These are phyloP conservation scores for Diaporthe capsici DNA, from an alignment of 2,329 filamentous ascomycete species.

Conservation along the genomic window DNA sequence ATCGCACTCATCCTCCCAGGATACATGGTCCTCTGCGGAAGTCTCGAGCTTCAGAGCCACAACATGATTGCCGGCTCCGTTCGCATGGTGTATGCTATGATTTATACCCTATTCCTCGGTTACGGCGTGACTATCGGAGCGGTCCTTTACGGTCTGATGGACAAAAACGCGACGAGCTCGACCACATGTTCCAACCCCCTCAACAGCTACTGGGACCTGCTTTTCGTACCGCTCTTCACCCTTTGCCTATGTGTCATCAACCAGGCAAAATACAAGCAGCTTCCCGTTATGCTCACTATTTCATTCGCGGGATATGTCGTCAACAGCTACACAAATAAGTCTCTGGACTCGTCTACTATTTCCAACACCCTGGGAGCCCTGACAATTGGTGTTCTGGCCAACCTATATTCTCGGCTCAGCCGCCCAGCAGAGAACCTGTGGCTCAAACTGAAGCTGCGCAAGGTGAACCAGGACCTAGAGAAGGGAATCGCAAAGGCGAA, in stretches of 20 bases:
- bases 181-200: slow-evolving; percentile 60
- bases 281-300: slow-evolving; percentile 82
- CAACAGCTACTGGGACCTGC: slow-evolving; percentile 61
- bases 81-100: slow-evolving; percentile 81
- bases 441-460: slow-evolving; percentile 59
- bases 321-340: slow-evolving; percentile 79
- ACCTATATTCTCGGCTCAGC: slow-evolving; percentile 81
- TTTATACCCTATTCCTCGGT: slow-evolving; percentile 80
- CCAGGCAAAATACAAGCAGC: slow-evolving; percentile 84
- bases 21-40: slow-evolving; percentile 71
- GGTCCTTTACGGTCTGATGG: slow-evolving; percentile 73
- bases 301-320: slow-evolving; percentile 81
- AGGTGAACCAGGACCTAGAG: slow-evolving; percentile 47
- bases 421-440: slow-evolving; percentile 69
- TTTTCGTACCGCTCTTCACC: slow-evolving; percentile 79
- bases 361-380: slow-evolving; percentile 84
- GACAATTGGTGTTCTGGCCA: slow-evolving; percentile 82
- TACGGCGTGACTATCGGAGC: slow-evolving; percentile 80
- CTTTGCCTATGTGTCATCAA: slow-evolving; percentile 73
- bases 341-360: slow-evolving; percentile 79
- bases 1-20: slow-evolving; percentile 82
- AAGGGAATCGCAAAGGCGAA: slow-evolving; percentile 49
- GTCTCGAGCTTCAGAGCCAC: slow-evolving; percentile 77
- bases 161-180: slow-evolving; percentile 64
- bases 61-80: slow-evolving; percentile 80